phyloP scores from a whole-genome alignment of 2,329 filamentous ascomycete species.

The Canariomyces notabilis region DNA sequence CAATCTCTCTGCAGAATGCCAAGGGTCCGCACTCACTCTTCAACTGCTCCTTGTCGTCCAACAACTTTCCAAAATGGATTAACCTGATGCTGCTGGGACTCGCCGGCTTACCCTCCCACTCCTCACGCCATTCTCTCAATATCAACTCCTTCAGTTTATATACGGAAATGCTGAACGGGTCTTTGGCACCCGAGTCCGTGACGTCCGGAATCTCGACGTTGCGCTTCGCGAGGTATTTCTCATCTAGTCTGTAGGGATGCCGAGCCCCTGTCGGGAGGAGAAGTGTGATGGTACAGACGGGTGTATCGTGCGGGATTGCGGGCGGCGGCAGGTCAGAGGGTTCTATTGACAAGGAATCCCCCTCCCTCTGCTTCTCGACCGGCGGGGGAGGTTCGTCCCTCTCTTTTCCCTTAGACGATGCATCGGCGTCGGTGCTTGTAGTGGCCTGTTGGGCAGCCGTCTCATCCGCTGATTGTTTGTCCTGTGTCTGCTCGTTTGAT shows the following conservation, averaged over 20 bases:
- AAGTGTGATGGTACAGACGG: conserved; percentile 70
- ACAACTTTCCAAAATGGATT: conserved; percentile 84
- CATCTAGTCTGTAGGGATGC: conserved; percentile 86
- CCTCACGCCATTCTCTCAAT: conserved; percentile 83
- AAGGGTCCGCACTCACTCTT: conserved; percentile 59
- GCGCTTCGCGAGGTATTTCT: conserved; percentile 76
- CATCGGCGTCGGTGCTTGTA: conserved; percentile 4
- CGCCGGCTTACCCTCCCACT: conserved; percentile 83
- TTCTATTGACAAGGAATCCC: conserved; percentile 33
- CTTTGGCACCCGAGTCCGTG: conserved; percentile 54
- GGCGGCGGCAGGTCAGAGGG: conserved; percentile 23
- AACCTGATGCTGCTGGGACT: conserved; percentile 85
- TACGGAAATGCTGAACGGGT: conserved; percentile 85
- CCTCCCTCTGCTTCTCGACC: conserved; percentile 25
- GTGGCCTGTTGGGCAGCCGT: conserved; percentile 6
- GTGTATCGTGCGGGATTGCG: conserved; percentile 26
- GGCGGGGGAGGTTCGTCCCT: conserved; percentile 27
- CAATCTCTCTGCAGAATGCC: background rate
- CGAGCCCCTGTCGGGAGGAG: conserved; percentile 75
- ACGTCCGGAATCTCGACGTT: conserved; percentile 70
- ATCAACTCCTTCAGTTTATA: conserved; percentile 95
- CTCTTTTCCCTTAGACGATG: conserved; percentile 25
- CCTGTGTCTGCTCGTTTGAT: background rate
- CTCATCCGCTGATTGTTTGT: conserved; percentile 2
- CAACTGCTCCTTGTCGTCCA: conserved; percentile 81